Evolutionary conservation across 2,329 filamentous ascomycete genomes (phyloP), one percentile per base, ranked within the genome.

Genomic region (Pestalotiopsis sp.): DNA sequence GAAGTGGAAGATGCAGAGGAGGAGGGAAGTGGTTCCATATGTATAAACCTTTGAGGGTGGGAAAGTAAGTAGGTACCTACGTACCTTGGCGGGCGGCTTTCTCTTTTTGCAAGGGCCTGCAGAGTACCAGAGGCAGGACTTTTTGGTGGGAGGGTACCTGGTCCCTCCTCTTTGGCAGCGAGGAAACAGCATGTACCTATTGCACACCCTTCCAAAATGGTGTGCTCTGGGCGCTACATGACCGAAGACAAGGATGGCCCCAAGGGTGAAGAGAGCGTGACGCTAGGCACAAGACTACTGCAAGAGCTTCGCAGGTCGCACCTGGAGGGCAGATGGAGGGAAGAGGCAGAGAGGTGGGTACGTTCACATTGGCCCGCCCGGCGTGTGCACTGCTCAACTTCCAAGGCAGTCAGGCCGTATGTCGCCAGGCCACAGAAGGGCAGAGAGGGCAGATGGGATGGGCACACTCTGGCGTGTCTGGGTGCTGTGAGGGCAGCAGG

Each of bases 1-100:
- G 45, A 56, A 23, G 56, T 66, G 31, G n/a, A 52, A 52, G 45
- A 20, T 52, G 17, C 17, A 31, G 52, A 38, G 64, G 31, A 66
- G 64, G 64, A 66, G 52, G 56, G 39, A 66, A 56, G 63, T 27
- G 63, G 64, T 66, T 66, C 64, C 45, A 66, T 66, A 66, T 66
- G 64, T 66, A 66, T 66, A 56, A 56, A 41, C 56, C 12, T 41
- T 27, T 36, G 31, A 52, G 56, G n/a, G 45, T 49, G 38, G 27
- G 39, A 12, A 39, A 45, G 38, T 64, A 12, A 13, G 14, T 52
- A 31, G 41, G 62, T 64, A 52, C 38, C 12, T 25, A n/a, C 23
- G 20, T 64, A 7, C 49, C 36, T 60, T 41, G 36, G 20, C 20
- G 27, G 64, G 52, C 20, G 56, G 14, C 64, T 59, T 39, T 52